A percentile compares a stretch with the other conserved stretches of the same genome.
phyloP scores from a whole-genome alignment of 345 rosid species.

The Bruguiera parviflora region DNA sequence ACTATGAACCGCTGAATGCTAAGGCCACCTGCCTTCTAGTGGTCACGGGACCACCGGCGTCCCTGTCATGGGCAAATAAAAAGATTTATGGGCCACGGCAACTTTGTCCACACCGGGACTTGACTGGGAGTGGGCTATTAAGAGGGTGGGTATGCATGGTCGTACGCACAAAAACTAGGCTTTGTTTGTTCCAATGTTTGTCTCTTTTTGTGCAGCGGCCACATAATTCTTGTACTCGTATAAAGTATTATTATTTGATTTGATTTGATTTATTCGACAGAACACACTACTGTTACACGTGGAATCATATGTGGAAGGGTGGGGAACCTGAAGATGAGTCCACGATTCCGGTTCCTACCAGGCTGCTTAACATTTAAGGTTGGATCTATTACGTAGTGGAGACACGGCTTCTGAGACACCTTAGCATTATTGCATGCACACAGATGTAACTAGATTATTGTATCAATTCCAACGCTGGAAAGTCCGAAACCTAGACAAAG shows the following conservation, averaged over 20 bases:
- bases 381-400: constrained; percentile 9
- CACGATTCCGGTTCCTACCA: not conserved
- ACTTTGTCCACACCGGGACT: not conserved
- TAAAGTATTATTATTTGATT: not conserved
- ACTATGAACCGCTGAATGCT: not conserved
- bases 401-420: not conserved
- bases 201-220: constrained; percentile 25
- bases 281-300: not conserved
- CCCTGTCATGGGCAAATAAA: not conserved
- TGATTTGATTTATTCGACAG: not conserved
- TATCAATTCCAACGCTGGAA: not conserved
- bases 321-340: not conserved
- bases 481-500: not conserved
- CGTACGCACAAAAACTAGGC: not conserved
- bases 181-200: constrained; percentile 7
- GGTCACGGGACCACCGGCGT: not conserved
- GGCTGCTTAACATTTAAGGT: not conserved
- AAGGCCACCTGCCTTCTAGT: not conserved
- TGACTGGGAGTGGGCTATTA: not conserved
- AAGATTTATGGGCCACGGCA: not conserved
- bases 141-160: not conserved
- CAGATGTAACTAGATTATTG: no score
- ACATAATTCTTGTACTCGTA: not conserved
- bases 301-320: constrained; percentile 3
- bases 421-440: not conserved